These are phyloP conservation scores for Chlamydomonas reinhardtii DNA, from an alignment of 163 green algal species.

Conservation along the genomic window DNA sequence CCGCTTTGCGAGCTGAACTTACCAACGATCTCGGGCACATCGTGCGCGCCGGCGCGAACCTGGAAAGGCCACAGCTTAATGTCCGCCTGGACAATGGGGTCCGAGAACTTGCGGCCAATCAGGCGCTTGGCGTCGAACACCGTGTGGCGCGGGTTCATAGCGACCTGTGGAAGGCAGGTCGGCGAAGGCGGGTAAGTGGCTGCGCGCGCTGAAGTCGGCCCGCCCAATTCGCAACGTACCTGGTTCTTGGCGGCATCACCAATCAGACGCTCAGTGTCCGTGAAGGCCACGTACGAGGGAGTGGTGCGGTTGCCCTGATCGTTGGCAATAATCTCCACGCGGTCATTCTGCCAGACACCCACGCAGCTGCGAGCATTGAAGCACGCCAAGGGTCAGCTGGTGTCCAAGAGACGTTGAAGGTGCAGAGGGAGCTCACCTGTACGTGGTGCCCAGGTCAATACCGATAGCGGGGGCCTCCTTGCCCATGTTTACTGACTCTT, in stretches of 20 bases:
- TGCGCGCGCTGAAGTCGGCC: too few species aligned
- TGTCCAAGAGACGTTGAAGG: neutral
- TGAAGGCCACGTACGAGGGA: slow-evolving; percentile 98
- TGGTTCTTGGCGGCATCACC: slow-evolving; percentile 99
- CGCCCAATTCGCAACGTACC: slow-evolving; percentile 37
- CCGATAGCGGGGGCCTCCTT: slow-evolving; percentile 80
- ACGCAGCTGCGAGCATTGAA: slow-evolving; percentile 65
- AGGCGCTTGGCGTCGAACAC: slow-evolving; percentile 98
- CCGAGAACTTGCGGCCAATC: slow-evolving; percentile 88
- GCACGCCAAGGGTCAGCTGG: neutral
- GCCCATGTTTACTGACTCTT: neutral
- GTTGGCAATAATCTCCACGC: slow-evolving; percentile 98
- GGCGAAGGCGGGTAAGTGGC: neutral
- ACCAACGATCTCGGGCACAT: slow-evolving; percentile 89
- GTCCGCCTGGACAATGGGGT: slow-evolving; percentile 82
- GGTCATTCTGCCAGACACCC: slow-evolving; percentile 95
- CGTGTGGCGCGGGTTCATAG: slow-evolving; percentile 81
- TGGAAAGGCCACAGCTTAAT: slow-evolving; percentile 91
- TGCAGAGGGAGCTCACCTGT: slow-evolving; percentile 14
- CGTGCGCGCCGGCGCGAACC: slow-evolving; percentile 77
- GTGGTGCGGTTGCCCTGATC: slow-evolving; percentile 97
- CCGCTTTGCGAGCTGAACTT: neutral
- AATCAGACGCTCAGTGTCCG: slow-evolving; percentile 97
- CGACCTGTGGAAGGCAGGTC: slow-evolving; percentile 67
- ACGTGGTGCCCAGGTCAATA: slow-evolving; percentile 86